Conservation (phyloP, 177 flowering plant genomes). For the Vitis hybrid region DNA sequence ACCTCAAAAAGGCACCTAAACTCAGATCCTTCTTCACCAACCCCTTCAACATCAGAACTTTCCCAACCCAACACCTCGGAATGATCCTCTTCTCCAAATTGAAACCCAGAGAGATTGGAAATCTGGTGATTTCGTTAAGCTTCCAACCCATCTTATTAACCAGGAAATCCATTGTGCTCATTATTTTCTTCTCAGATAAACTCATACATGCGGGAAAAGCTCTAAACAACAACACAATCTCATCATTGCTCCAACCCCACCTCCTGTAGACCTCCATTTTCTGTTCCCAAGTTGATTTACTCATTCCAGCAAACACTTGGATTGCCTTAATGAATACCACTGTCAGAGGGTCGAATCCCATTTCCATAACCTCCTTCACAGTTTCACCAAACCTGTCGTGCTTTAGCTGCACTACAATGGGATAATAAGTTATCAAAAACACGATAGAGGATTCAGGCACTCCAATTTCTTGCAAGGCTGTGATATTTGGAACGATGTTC, state of each 20-base stretch:
- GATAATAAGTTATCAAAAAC: background rate
- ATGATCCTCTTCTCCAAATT: background rate
- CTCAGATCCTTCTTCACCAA: background rate
- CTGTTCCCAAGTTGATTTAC: background rate
- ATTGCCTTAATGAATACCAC: background rate
- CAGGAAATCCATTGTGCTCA: too few relatives aligned
- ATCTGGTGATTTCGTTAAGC: too few relatives aligned
- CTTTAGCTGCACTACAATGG: background rate
- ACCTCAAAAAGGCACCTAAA: background rate
- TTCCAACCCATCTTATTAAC: too few relatives aligned
- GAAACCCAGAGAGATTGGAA: too few relatives aligned
- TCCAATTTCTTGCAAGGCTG: constrained; percentile 1
- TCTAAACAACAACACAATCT: too few relatives aligned
- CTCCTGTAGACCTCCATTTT: constrained; percentile 1
- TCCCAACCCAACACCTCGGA: constrained; percentile 1
- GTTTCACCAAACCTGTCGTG: constrained; percentile 1
- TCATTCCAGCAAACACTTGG: background rate
- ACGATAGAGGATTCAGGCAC: constrained; percentile 7
- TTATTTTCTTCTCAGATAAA: too few relatives aligned
- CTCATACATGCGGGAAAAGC: too few relatives aligned
- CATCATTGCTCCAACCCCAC: too few relatives aligned
- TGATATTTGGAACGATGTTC: constrained; percentile 1
- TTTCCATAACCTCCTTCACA: constrained; percentile 5
- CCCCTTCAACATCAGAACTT: background rate
- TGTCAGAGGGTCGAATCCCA: constrained; percentile 11